Evolutionary conservation across 345 rosid genomes (phyloP).

Genomic region (Lepidium aucheri): DNA sequence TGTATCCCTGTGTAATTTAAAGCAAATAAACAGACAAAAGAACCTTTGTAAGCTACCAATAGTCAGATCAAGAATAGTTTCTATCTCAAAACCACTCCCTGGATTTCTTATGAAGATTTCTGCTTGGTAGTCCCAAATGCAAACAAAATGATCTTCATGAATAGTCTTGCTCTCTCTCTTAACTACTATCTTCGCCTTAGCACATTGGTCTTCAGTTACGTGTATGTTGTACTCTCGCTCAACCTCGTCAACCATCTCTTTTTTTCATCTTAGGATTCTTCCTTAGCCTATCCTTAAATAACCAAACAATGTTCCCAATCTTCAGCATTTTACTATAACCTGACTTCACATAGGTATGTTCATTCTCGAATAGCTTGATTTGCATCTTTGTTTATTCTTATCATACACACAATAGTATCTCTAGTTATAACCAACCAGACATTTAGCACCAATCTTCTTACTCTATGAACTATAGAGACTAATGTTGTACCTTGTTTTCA

Average conservation of each 20-base stretch:
- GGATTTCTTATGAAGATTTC: not conserved
- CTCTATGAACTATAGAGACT: not conserved
- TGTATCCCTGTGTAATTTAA: not conserved
- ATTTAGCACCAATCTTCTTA: not conserved
- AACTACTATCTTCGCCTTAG: not conserved
- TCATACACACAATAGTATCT: not conserved
- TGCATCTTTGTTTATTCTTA: not conserved
- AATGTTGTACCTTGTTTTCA: not conserved
- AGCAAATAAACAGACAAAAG: not conserved
- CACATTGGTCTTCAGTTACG: not conserved
- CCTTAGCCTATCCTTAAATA: not conserved
- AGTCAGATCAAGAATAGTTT: not conserved
- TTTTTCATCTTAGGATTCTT: not conserved
- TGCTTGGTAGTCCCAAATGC: not conserved
- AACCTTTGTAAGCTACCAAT: not conserved
- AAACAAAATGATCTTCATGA: not conserved
- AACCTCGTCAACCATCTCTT: not conserved
- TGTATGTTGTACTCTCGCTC: not conserved
- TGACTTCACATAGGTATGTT: not conserved
- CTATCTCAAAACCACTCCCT: not conserved
- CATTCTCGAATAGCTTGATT: not conserved
- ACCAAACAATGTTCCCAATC: not conserved
- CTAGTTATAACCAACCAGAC: not conserved
- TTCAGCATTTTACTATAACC: not conserved
- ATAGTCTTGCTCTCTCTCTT: not conserved